Base-by-base conservation (phyloP, 2,329 filamentous ascomycete genomes). In the Biscogniauxia sp. region DNA sequence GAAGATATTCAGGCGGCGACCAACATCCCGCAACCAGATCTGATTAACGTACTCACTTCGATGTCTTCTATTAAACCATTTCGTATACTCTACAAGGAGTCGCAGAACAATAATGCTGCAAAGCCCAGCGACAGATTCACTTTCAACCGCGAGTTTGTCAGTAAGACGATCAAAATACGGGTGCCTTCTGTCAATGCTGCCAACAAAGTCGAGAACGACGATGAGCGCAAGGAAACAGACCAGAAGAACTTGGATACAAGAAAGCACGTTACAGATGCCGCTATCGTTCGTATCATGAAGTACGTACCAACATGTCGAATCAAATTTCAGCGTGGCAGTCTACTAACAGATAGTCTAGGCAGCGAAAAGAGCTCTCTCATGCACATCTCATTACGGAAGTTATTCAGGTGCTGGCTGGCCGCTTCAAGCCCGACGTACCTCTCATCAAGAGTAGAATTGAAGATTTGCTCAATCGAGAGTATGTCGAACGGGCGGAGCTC, bases 271-370 rank as follows among this genome's bases (percentile, higher is more conserved):
- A 85, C 93, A 23, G 90, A 94, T 69, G 90, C 90, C 7, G 89
- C 89, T 4, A 82, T 94, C 66, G 90, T 93, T 61, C 82, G 91
- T 55, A 93, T 93, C 69, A 93, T 93, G 90, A 94, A 94, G 89
- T 93, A 84, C 53, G 87, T 60, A 8, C 19, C 37, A 45, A 13
- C 17, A 23, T 45, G 26, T 7, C 6, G 17, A 23, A 13, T 57
- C 51, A 6, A 20, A 26, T 32, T 7, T 32, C 6, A 20, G 7
- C 37, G 5, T 11, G 20, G 17, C 15, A 54, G 25, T 25, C 49
- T 28, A 62, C 74, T 79, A 73, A 79, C 63, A 15, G 51, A 37
- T 7, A 19, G 37, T 58, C 37, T 66, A 92, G 89, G 73, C 88
- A 90, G 78, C 88, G 90, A 59, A 93, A 93, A 73, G 83, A 88